Evolutionary conservation across 129 eudicot genomes (phyloP).

Genomic region (Helianthus annuus): HanXRQr2.0-SUNRISE NC_035445.2:115753021-115753520

Average conservation of each 20-base stretch:
- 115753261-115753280: constrained; percentile 96
- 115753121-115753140: constrained; percentile 5
- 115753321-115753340: not conserved
- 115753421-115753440: constrained; percentile 5
- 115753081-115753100: not conserved
- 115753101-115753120: not conserved
- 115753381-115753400: not conserved
- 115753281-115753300: constrained; percentile 41
- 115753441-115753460: constrained; percentile 78
- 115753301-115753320: not conserved
- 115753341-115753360: not conserved
- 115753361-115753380: not conserved
- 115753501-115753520: constrained; percentile 81
- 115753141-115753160: constrained; percentile 23
- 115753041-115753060: not conserved
- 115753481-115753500: constrained; percentile 83
- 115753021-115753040: not conserved
- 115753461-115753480: constrained; percentile 83
- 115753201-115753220: constrained; percentile 89
- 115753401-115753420: constrained; percentile 2
- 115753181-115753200: constrained; percentile 88
- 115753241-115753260: constrained; percentile 96
- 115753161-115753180: constrained; percentile 97
- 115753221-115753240: constrained; percentile 87
- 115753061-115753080: not conserved